These are phyloP conservation scores for Pelargonium myrrhifolium DNA, from an alignment of 441 rosid genomes.

Conservation along the genomic window DNA sequence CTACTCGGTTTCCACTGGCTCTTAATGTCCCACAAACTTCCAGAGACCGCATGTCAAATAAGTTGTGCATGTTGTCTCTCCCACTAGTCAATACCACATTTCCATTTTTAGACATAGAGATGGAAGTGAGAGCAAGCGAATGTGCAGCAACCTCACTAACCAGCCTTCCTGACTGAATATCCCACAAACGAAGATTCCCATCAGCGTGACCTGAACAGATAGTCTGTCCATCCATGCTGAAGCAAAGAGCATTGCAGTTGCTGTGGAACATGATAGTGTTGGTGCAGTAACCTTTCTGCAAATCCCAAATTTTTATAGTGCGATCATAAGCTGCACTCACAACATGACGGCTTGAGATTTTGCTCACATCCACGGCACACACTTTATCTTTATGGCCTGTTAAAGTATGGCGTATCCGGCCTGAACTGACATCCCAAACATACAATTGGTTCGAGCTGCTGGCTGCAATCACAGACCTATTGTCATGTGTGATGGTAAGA, in stretches of 20 bases:
- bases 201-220: constrained; percentile 91
- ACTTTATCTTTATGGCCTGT: constrained; percentile 85
- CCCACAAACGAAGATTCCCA: constrained; percentile 89
- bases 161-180: constrained; percentile 72
- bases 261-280: constrained; percentile 78
- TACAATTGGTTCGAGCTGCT: constrained; percentile 84
- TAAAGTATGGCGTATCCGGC: constrained; percentile 72
- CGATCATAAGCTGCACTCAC: constrained; percentile 92
- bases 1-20: constrained; percentile 78
- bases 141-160: constrained; percentile 86
- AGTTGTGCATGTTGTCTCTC: constrained; percentile 82
- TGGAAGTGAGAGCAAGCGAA: constrained; percentile 67
- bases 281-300: constrained; percentile 88
- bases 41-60: constrained; percentile 72
- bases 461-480: constrained; percentile 76
- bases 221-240: constrained; percentile 80
- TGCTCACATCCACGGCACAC: constrained; percentile 90
- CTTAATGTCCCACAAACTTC: constrained; percentile 74
- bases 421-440: constrained; percentile 81
- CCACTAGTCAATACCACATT: constrained; percentile 71
- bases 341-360: constrained; percentile 67
- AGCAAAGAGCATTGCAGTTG: constrained; percentile 75
- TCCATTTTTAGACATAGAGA: constrained; percentile 63
- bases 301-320: constrained; percentile 82
- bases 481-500: constrained; percentile 71